Base-by-base conservation (phyloP, 2,329 filamentous ascomycete genomes). In the Aspergillus persii region DNA sequence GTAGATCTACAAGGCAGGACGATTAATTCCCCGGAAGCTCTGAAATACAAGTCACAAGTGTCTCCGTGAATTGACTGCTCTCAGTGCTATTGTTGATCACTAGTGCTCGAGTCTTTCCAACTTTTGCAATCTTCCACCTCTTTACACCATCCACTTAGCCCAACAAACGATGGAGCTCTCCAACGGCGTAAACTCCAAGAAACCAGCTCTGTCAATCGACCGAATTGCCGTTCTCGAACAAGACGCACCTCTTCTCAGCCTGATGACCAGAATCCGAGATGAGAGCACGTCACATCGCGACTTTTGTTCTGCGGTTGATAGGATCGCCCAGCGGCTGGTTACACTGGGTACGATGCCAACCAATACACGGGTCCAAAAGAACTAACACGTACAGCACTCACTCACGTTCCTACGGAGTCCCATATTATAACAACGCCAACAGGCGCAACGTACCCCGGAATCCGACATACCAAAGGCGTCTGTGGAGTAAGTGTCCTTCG, bases 401-500 rank as follows among this genome's bases (percentile, higher is more conserved):
- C 64, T 31, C 55, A 61, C 30, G 58, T 68, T 30, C 62, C 67
- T 7, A 36, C 53, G 3, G 60, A 64, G 41, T 31, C 44, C 23
- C 36, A 54, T 29, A 26, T 49, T 8, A 48, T 66, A 18, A 50
- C 33, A 8, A 66, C 64, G 6, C 61, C 66, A 11, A 64, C 63
- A 8, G 48, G 60, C 8, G 49, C 48, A 3, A 56, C 51, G 1
- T 68, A 63, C 49, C 36, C 54, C 23, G 67, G 66, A 3, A 33
- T 61, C 18, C 60, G 55, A 3, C 56, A 54, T 36, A 57, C 56
- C 23, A 56, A 63, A 44, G 56, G 58, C 9, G 65, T 74, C 2
- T 74, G 71, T 52, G 72, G 72, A 8, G 66, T 73, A 31, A 73
- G 71, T 50, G 72, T 74, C 36, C 61, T 74, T 6, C 65, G 72